Conservation (phyloP, 1,139 yeast species). For the Geotrichum klebahnii region DNA sequence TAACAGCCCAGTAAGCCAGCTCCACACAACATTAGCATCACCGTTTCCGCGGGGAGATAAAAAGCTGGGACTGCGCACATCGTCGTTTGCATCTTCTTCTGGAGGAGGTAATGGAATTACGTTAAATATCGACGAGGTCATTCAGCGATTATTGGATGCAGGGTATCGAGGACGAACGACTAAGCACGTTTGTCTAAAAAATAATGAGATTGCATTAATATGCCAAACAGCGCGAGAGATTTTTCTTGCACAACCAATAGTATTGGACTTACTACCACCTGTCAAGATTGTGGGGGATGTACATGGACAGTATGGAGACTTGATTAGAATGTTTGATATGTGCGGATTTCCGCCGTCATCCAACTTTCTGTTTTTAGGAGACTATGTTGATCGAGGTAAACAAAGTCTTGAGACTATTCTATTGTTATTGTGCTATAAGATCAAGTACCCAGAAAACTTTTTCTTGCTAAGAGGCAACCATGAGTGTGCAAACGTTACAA, state of each 20-base stretch:
- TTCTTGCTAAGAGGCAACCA: slow-evolving; percentile 91
- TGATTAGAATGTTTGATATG: slow-evolving; percentile 89
- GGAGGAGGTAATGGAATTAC: slow-evolving; percentile 31
- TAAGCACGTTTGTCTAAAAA: slow-evolving; percentile 80
- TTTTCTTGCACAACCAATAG: slow-evolving; percentile 80
- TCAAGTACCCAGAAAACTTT: slow-evolving; percentile 95
- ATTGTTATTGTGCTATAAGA: slow-evolving; percentile 85
- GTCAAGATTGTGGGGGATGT: slow-evolving; percentile 97
- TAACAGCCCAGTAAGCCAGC: slow-evolving; percentile 7
- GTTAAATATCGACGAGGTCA: slow-evolving; percentile 79
- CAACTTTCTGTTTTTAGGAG: slow-evolving; percentile 89
- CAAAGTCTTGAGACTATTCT: slow-evolving; percentile 94
- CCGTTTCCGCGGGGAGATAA: slow-evolving; percentile 15
- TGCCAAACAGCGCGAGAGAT: slow-evolving; percentile 87
- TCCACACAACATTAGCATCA: slow-evolving; percentile 16
- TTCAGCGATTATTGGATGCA: slow-evolving; percentile 85
- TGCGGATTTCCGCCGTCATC: slow-evolving; percentile 99
- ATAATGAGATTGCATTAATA: slow-evolving; percentile 76
- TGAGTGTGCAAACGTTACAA: slow-evolving; percentile 94
- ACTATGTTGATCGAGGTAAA: slow-evolving; percentile 96
- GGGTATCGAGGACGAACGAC: slow-evolving; percentile 94
- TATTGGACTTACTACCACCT: slow-evolving; percentile 86
- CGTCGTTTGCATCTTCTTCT: slow-evolving; percentile 14
- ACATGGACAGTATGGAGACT: slow-evolving; percentile 95
- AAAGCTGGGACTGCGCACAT: slow-evolving; percentile 9